Conservation (phyloP, 1,284 basidiomycete species). For the Tetrapyrgos nigripes region DNA sequence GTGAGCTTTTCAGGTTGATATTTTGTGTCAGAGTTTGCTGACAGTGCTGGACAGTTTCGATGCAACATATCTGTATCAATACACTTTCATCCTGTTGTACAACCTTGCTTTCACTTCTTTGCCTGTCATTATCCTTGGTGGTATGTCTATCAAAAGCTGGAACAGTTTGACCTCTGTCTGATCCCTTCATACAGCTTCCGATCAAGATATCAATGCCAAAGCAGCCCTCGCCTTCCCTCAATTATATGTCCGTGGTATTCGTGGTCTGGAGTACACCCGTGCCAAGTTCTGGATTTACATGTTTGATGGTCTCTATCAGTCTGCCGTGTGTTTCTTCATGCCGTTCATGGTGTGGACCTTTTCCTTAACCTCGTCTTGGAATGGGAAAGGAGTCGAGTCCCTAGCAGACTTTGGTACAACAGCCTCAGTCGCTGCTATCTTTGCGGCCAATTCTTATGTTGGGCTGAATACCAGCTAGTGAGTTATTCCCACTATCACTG, state of each 20-base stretch:
- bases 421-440: constrained; percentile 85
- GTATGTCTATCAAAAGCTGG: constrained; percentile 45
- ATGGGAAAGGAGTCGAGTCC: constrained; percentile 78
- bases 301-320: constrained; percentile 94
- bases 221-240: constrained; percentile 93
- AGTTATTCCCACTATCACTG: constrained; percentile 39
- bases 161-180: constrained; percentile 12
- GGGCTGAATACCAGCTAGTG: constrained; percentile 90
- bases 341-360: constrained; percentile 82
- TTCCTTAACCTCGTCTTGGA: constrained; percentile 69
- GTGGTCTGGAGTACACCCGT: constrained; percentile 92
- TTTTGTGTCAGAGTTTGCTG: constrained; percentile 18
- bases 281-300: constrained; percentile 95
- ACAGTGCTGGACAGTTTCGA: constrained; percentile 70
- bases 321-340: constrained; percentile 89
- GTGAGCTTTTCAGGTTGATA: constrained; percentile 42
- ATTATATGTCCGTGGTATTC: constrained; percentile 92
- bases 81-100: constrained; percentile 91
- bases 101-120: constrained; percentile 95
- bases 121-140: constrained; percentile 90
- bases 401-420: constrained; percentile 94
- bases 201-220: constrained; percentile 93
- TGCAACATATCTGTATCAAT: constrained; percentile 95
- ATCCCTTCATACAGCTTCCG: constrained; percentile 68
- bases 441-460: constrained; percentile 88